phyloP scores from a whole-genome alignment of 345 rosid species.

The Citrus cavaleriei region DNA sequence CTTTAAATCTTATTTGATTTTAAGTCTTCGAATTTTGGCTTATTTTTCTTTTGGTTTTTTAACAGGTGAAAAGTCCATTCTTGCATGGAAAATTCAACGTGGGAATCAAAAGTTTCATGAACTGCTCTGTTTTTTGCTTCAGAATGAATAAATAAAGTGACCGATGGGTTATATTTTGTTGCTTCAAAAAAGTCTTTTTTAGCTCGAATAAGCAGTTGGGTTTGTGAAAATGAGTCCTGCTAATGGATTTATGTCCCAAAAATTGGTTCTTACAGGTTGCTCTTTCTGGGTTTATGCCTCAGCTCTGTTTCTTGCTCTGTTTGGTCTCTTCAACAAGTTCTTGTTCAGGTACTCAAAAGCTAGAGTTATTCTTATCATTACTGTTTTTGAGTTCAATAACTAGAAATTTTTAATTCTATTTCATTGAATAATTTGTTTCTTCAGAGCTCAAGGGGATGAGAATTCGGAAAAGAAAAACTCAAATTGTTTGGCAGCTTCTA shows the following conservation, averaged over 20 bases:
- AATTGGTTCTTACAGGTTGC: slow-evolving; percentile 27
- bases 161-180: slow-evolving; percentile 37
- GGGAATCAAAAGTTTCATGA: slow-evolving; percentile 32
- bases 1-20: slow-evolving; percentile 24
- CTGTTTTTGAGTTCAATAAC: neutral
- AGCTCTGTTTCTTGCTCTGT: slow-evolving; percentile 39
- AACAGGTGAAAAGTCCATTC: slow-evolving; percentile 60
- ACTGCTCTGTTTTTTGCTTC: slow-evolving; percentile 43
- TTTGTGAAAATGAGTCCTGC: slow-evolving; percentile 34
- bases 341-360: slow-evolving; percentile 34
- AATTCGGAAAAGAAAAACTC: slow-evolving; percentile 21
- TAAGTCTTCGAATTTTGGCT: slow-evolving; percentile 23
- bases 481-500: slow-evolving; percentile 14
- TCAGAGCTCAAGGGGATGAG: slow-evolving; percentile 24
- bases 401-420: neutral
- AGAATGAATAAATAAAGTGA: slow-evolving; percentile 18
- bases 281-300: slow-evolving; percentile 43
- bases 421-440: neutral
- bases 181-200: slow-evolving; percentile 19
- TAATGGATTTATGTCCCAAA: slow-evolving; percentile 21
- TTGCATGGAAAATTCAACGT: slow-evolving; percentile 37
- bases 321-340: slow-evolving; percentile 28
- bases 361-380: neutral
- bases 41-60: slow-evolving; percentile 15
- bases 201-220: slow-evolving; percentile 15